phyloP scores from a whole-genome alignment of 2,329 filamentous ascomycete genomes.

The Geosmithia morbida region DNA sequence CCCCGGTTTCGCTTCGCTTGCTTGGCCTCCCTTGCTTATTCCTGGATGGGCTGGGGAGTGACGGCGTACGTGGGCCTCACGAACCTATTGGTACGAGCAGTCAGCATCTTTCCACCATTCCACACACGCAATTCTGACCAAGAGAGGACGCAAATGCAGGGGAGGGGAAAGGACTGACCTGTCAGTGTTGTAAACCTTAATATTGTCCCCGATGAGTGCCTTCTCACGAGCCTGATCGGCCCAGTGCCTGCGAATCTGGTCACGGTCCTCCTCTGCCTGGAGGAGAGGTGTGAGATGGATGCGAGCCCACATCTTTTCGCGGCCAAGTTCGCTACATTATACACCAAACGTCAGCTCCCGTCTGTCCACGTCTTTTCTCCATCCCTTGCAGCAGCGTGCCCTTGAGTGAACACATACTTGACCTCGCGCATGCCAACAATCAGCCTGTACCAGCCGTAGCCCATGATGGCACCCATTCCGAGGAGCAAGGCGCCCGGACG shows the following conservation, averaged over 20 bases:
- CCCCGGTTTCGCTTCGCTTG: background rate
- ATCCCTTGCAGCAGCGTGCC: background rate
- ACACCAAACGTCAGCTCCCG: background rate
- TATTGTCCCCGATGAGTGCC: constrained; percentile 72
- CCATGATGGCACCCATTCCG: constrained; percentile 65
- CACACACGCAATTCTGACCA: background rate
- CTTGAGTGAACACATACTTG: constrained; percentile 51
- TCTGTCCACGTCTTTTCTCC: background rate
- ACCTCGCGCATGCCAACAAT: constrained; percentile 45
- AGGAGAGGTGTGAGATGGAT: constrained; percentile 89
- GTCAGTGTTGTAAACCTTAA: constrained; percentile 77
- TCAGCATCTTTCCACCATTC: background rate
- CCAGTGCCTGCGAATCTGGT: constrained; percentile 74
- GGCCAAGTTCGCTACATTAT: constrained; percentile 62
- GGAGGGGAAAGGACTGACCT: constrained; percentile 40
- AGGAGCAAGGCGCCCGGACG: constrained; percentile 66
- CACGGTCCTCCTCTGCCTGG: constrained; percentile 92
- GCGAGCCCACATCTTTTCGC: constrained; percentile 96
- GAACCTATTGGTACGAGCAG: constrained; percentile 40
- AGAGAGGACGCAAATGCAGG: background rate
- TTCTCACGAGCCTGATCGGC: constrained; percentile 86
- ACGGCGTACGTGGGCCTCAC: constrained; percentile 69
- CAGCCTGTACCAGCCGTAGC: constrained; percentile 65
- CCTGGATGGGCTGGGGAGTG: constrained; percentile 51
- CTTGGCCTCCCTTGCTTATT: constrained; percentile 17